phyloP scores from a whole-genome alignment of 352 stramenopile genomes.

The Phytophthora colocasiae region DNA sequence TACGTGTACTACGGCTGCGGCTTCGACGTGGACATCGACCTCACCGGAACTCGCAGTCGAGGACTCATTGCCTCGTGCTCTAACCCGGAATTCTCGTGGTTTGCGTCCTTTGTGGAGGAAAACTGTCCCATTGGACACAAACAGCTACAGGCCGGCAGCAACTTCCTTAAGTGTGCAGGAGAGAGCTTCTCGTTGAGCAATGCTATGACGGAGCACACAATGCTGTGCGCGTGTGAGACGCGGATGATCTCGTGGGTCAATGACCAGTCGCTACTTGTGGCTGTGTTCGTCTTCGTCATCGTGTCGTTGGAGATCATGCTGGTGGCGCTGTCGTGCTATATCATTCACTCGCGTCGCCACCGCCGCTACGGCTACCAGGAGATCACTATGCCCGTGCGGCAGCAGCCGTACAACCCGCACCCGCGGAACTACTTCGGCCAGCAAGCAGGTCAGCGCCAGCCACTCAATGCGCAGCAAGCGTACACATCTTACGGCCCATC shows the following conservation, averaged over 20 bases:
- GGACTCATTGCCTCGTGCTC: constrained; percentile 59
- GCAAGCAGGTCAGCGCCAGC: constrained; percentile 41
- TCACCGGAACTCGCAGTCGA: constrained; percentile 44
- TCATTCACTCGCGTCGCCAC: constrained; percentile 77
- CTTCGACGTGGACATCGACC: constrained; percentile 69
- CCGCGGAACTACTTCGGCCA: constrained; percentile 78
- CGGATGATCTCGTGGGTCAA: constrained; percentile 84
- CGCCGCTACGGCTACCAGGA: constrained; percentile 82
- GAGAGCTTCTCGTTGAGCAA: constrained; percentile 67
- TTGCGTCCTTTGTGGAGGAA: constrained; percentile 71
- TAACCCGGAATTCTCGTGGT: constrained; percentile 73
- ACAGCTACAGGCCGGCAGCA: constrained; percentile 61
- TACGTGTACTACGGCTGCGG: constrained; percentile 79
- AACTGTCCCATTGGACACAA: constrained; percentile 71
- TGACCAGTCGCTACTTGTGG: constrained; percentile 79
- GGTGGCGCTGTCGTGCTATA: constrained; percentile 82
- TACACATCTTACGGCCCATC: constrained; percentile 42
- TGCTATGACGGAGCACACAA: constrained; percentile 76
- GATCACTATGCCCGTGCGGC: constrained; percentile 85
- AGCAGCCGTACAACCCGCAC: constrained; percentile 83
- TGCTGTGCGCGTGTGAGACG: constrained; percentile 85
- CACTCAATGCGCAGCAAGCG: constrained; percentile 47
- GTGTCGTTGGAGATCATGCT: constrained; percentile 84
- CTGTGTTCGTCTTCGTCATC: constrained; percentile 82
- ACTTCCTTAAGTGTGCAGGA: constrained; percentile 77